Evolutionary conservation across 2,329 filamentous ascomycete genomes (phyloP).

Genomic region (Xylariaceae sp.): DNA sequence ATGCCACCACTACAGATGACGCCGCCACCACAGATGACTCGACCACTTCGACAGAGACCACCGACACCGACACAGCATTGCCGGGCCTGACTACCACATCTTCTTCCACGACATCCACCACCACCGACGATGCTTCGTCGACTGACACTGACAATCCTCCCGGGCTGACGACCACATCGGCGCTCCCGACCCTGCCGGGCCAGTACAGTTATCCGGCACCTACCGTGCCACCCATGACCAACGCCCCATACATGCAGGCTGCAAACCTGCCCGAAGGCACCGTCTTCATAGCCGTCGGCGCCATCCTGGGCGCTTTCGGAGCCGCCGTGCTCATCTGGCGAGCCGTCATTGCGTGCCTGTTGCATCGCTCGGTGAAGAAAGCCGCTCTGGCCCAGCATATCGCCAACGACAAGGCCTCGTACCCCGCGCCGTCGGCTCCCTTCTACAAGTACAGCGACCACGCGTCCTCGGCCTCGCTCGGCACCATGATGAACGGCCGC

Average conservation of each 20-base stretch:
- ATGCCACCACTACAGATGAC: constrained; percentile 6
- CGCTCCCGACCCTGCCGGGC: constrained; percentile 41
- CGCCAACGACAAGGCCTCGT: constrained; percentile 62
- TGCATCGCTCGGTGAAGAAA: constrained; percentile 84
- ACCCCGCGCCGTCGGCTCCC: constrained; percentile 47
- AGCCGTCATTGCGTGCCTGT: constrained; percentile 75
- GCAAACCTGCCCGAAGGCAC: constrained; percentile 84
- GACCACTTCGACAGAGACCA: constrained; percentile 6
- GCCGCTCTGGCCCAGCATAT: constrained; percentile 69
- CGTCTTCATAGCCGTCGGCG: constrained; percentile 91
- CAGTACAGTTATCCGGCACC: constrained; percentile 60
- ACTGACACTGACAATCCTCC: constrained; percentile 6
- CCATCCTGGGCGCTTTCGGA: constrained; percentile 75
- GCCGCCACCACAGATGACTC: constrained; percentile 3
- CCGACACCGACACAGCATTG: constrained; percentile 6
- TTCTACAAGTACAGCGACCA: constrained; percentile 60
- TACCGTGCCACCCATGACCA: constrained; percentile 71
- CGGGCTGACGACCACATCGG: constrained; percentile 7
- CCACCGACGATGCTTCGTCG: constrained; percentile 8
- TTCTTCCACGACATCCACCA: constrained; percentile 8
- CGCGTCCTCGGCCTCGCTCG: constrained; percentile 45
- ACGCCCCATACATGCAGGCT: constrained; percentile 87
- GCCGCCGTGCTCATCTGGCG: constrained; percentile 83
- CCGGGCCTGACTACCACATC: constrained; percentile 9
- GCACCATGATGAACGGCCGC: constrained; percentile 40